Evolutionary conservation across 2,329 filamentous ascomycete species (phyloP), one percentile per base, ranked within the genome.

Genomic region (Xylariomycetidae sp.): DNA sequence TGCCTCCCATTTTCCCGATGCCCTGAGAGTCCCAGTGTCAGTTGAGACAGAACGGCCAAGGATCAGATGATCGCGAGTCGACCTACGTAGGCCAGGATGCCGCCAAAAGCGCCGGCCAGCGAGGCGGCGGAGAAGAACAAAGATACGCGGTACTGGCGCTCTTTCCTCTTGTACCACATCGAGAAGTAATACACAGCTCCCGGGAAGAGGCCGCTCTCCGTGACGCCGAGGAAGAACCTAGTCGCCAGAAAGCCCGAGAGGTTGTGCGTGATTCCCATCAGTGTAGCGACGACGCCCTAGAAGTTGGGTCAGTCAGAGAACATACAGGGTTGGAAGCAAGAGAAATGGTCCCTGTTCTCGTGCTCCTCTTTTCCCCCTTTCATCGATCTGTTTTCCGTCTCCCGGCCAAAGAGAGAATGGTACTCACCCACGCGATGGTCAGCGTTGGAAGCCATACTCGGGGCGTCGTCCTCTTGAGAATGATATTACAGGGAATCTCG

Each of bases 401-500:
- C 11, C 17, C 9, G 9, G 19, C 7, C 4, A 16, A 8, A 17
- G 5, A 3, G 16, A 13, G 22, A 13, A 15, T 11, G 16, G 5
- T 31, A 30, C 43, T 32, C 31, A 46, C 45, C 72, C 72, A 77
- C 1, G 63, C 53, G 3, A 77, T 57, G 2, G 76, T 79, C 3
- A 81, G 55, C 0, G 73, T 73, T 0, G 74, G 74, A 0, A 79
- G 57, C 74, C 72, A 79, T 15, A 75, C 53, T 3, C 62, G 56
- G 0, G 76, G 76, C 1, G 72, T 78, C 0, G 76, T 80, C 1
- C 69, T 61, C 46, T 81, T 82, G 13, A 80, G 64, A 8, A 80
- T 59, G 41, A 81, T 74, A 43, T 80, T 81, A 47, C 74, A 80
- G 0, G 76, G 77, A 5, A 81, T 66, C 47, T 78, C 74, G 26